These are phyloP conservation scores for Trichophyton simii DNA, from an alignment of 2,329 filamentous ascomycete species.

Conservation along the genomic window DNA sequence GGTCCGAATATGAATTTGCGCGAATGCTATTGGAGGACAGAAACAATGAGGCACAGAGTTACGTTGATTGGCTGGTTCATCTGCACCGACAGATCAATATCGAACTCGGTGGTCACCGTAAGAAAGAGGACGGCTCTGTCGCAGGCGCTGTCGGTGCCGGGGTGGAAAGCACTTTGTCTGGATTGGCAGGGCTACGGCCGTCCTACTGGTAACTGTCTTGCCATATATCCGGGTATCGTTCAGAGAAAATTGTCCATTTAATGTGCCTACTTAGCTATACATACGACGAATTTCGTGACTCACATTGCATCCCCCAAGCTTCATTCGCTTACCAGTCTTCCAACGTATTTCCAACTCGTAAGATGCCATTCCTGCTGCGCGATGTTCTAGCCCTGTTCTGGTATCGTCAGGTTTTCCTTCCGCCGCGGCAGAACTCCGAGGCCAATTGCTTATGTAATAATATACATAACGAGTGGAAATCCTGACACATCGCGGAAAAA, in stretches of 20 bases:
- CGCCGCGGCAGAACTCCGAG: too few species aligned
- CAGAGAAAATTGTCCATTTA: background rate
- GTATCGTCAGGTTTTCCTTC: too few species aligned
- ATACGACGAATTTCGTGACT: background rate
- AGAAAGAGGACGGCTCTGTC: constrained; percentile 31
- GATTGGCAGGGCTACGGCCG: constrained; percentile 34
- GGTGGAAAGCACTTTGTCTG: constrained; percentile 32
- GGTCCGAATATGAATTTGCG: constrained; percentile 93
- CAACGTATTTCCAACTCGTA: too few species aligned
- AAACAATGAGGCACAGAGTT: constrained; percentile 95
- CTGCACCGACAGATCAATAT: constrained; percentile 86
- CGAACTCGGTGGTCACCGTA: constrained; percentile 49
- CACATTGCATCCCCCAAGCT: background rate
- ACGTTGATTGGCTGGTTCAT: constrained; percentile 96
- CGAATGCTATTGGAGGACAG: constrained; percentile 81
- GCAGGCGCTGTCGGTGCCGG: constrained; percentile 12
- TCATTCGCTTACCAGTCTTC: background rate
- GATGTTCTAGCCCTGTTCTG: too few species aligned
- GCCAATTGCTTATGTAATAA: background rate
- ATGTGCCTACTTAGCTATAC: background rate
- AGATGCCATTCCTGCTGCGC: too few species aligned
- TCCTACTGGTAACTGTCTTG: constrained; percentile 32
- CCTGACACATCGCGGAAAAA: background rate
- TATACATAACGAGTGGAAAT: background rate
- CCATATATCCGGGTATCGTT: background rate